Conservation (phyloP, 768 basidiomycete species). For the Glaciozyma martinii region DNA sequence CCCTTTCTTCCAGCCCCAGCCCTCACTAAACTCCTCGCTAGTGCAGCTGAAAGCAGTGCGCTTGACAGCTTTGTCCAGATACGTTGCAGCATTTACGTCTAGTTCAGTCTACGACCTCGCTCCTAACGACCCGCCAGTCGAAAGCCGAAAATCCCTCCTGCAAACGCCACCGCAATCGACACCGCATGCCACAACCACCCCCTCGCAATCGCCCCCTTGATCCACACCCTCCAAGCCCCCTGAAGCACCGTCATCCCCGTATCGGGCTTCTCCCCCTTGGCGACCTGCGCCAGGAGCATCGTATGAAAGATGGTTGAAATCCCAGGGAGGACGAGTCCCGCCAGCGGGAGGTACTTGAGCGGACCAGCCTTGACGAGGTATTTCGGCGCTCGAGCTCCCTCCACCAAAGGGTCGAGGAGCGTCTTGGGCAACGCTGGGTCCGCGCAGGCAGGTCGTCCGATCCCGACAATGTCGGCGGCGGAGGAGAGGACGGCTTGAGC, state of each 20-base stretch:
- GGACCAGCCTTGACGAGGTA: conserved; percentile 6
- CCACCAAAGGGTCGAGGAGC: conserved; percentile 32
- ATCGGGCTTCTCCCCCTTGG: conserved; percentile 6
- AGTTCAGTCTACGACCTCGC: no score
- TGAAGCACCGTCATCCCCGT: not conserved
- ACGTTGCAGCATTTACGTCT: no score
- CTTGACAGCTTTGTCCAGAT: no score
- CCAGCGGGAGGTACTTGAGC: not conserved
- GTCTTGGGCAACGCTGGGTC: conserved; percentile 53
- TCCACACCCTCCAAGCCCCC: conserved; percentile 1
- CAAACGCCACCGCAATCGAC: no score
- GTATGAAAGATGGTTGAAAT: conserved; percentile 22
- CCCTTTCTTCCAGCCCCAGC: no score
- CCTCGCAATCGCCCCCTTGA: not conserved
- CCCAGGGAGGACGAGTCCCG: conserved; percentile 13
- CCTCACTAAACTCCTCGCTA: no score
- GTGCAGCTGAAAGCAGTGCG: no score
- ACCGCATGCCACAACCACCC: not conserved
- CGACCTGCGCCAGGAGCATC: conserved; percentile 15
- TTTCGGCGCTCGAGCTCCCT: conserved; percentile 8
- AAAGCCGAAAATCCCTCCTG: no score
- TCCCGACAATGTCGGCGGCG: conserved; percentile 66
- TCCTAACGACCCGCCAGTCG: no score
- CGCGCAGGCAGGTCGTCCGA: conserved; percentile 59
- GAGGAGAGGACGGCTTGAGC: conserved; percentile 45